Percentiles rank a stretch among this genome's conserved stretches.
These are phyloP conservation scores for Boletus fagicola DNA, from an alignment of 768 basidiomycete genomes.

Conservation along the genomic window DNA sequence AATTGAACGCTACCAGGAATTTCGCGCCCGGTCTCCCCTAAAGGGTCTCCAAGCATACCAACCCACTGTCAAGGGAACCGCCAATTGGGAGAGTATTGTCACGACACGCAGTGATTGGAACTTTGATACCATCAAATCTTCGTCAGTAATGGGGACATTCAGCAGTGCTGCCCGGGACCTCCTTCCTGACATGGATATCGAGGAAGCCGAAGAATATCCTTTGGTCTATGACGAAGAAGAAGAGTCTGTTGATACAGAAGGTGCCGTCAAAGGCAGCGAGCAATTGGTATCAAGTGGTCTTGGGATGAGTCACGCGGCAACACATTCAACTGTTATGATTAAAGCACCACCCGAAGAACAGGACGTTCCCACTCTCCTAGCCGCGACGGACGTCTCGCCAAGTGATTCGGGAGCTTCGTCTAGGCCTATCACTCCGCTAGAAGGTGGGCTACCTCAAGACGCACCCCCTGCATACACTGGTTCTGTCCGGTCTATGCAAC, in stretches of 20 bases:
- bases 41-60: conserved; percentile 55
- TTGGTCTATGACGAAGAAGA: conserved; percentile 44
- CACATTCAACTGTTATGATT: conserved; percentile 74
- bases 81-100: conserved; percentile 66
- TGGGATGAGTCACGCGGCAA: conserved; percentile 52
- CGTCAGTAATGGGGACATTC: conserved; percentile 74
- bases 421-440: conserved; percentile 37
- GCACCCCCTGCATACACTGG: conserved; percentile 74
- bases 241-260: conserved; percentile 59
- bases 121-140: conserved; percentile 81
- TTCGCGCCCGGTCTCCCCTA: conserved; percentile 57
- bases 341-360: conserved; percentile 42
- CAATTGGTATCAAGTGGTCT: conserved; percentile 39
- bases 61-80: conserved; percentile 54
- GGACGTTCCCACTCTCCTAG: conserved; percentile 41
- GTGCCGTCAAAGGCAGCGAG: conserved; percentile 65
- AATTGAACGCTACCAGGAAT: conserved; percentile 84
- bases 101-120: conserved; percentile 94
- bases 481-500: conserved; percentile 58
- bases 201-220: conserved; percentile 44
- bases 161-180: conserved; percentile 71
- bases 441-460: conserved; percentile 42
- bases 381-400: conserved; percentile 35
- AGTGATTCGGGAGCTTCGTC: conserved; percentile 43
- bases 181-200: conserved; percentile 57